These are phyloP conservation scores for Mortierella sp. DNA, from an alignment of 371 early-diverging fungal genomes.

Conservation along the genomic window DNA sequence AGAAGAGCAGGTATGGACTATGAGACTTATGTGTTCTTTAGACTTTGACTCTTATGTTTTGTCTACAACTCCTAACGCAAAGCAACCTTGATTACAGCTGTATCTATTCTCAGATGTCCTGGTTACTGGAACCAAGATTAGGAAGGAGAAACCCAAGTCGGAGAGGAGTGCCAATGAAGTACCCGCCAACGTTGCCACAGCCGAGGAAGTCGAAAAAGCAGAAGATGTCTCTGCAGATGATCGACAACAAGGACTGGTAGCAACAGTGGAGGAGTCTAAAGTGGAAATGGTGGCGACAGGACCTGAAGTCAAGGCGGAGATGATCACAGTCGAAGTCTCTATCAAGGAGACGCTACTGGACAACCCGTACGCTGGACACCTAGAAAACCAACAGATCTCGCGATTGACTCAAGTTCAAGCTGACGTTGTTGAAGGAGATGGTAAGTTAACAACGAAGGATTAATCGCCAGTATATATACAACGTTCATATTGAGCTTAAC, in stretches of 20 bases:
- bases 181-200: background rate
- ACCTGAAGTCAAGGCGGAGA: constrained; percentile 2
- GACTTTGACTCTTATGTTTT: background rate
- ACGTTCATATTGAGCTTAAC: too few relatives aligned
- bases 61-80: too few relatives aligned
- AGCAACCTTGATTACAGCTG: constrained; percentile 11
- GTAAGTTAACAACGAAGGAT: constrained; percentile 12
- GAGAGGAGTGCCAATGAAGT: background rate
- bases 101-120: constrained; percentile 53
- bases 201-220: background rate
- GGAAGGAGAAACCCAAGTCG: background rate
- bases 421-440: constrained; percentile 38
- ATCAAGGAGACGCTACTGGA: constrained; percentile 1
- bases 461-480: background rate
- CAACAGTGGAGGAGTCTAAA: background rate
- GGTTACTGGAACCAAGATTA: constrained; percentile 51
- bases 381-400: constrained; percentile 44
- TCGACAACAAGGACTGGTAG: background rate
- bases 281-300: background rate
- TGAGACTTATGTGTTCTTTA: background rate
- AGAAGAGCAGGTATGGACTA: constrained; percentile 37
- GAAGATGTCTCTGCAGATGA: background rate
- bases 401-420: constrained; percentile 50
- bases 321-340: background rate
- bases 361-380: constrained; percentile 54